phyloP scores from a whole-genome alignment of 441 rosid genomes.

The Euphorbia corollata region DNA sequence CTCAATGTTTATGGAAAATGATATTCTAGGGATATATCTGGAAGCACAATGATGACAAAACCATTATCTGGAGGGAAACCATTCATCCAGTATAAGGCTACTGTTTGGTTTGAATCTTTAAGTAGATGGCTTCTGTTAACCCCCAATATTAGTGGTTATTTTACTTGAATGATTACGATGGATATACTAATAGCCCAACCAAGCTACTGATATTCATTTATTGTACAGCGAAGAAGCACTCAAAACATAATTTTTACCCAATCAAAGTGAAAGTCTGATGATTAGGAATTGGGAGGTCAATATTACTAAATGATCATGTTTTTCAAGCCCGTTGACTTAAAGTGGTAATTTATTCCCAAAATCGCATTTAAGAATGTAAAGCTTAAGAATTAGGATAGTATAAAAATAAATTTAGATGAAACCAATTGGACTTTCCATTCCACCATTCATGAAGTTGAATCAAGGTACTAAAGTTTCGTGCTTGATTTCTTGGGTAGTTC shows the following conservation, averaged over 20 bases:
- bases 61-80: neutral
- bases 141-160: neutral
- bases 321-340: neutral
- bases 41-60: neutral
- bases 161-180: neutral
- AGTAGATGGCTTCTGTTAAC: neutral
- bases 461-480: neutral
- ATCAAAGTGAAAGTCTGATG: neutral
- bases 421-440: neutral
- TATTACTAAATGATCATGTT: conserved; percentile 6
- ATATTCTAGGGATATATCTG: conserved; percentile 1
- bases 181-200: neutral
- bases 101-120: conserved; percentile 7
- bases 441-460: neutral
- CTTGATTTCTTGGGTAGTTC: neutral
- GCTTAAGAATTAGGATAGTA: neutral
- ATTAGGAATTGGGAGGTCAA: neutral
- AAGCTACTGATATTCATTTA: neutral
- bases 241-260: neutral
- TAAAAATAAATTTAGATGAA: neutral
- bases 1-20: neutral
- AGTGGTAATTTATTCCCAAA: neutral
- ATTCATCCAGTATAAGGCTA: neutral
- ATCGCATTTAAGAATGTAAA: neutral
- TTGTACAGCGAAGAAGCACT: neutral